phyloP scores from a whole-genome alignment of 2,329 filamentous ascomycete species.

The Sporothrix euskadiensis region DNA sequence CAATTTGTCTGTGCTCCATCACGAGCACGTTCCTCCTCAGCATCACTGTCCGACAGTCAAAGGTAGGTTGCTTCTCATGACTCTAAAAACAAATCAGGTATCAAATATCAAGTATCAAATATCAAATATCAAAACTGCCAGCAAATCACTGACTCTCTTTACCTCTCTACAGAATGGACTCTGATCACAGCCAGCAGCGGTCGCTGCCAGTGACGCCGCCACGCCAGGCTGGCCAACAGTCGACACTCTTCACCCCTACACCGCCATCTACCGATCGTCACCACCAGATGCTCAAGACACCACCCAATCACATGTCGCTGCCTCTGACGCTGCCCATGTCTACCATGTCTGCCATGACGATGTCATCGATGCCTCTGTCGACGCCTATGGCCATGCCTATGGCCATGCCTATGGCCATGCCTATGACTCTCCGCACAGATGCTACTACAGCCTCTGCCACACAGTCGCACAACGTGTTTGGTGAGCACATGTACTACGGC shows the following conservation, averaged over 20 bases:
- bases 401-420: background rate
- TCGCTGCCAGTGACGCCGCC: background rate
- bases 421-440: background rate
- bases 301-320: background rate
- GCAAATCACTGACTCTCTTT: background rate
- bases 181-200: background rate
- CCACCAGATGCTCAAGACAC: background rate
- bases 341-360: background rate
- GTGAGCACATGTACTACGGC: slow-evolving; percentile 14
- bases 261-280: background rate
- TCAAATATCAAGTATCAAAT: background rate
- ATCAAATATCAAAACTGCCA: background rate
- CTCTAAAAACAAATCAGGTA: background rate
- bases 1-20: background rate
- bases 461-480: slow-evolving; percentile 15
- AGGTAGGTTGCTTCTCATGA: slow-evolving; percentile 3
- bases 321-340: background rate
- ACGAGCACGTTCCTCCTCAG: background rate
- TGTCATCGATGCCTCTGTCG: background rate
- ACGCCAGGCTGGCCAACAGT: background rate
- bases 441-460: background rate
- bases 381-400: background rate
- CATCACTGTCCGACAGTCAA: background rate
- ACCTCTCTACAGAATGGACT: background rate
- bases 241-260: background rate